Conservation (phyloP, 352 stramenopile genomes). For the Globisporangium canariense region DNA sequence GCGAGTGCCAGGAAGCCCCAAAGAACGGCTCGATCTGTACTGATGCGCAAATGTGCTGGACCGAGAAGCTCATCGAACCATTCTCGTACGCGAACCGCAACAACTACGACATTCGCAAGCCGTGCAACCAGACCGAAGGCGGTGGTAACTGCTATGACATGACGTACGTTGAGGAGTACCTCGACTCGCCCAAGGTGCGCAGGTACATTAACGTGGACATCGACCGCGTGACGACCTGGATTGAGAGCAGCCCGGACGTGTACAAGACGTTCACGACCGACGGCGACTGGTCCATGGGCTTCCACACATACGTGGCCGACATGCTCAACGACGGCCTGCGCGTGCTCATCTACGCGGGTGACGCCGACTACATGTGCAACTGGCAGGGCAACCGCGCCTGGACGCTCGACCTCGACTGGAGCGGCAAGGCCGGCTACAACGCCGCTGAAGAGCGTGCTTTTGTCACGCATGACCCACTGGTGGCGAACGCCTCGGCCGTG, state of each 20-base stretch:
- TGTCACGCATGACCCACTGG: slow-evolving; percentile 26
- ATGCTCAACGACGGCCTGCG: slow-evolving; percentile 68
- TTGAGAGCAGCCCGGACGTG: slow-evolving; percentile 87
- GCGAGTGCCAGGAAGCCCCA: slow-evolving; percentile 23
- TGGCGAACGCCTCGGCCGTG: slow-evolving; percentile 13
- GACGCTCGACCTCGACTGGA: slow-evolving; percentile 90
- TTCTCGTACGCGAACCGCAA: slow-evolving; percentile 35
- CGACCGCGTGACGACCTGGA: slow-evolving; percentile 45
- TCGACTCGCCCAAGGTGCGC: slow-evolving; percentile 48
- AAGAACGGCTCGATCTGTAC: slow-evolving; percentile 24
- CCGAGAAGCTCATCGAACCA: slow-evolving; percentile 35
- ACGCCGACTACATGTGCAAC: slow-evolving; percentile 96
- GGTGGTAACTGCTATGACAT: slow-evolving; percentile 32
- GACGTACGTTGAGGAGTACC: slow-evolving; percentile 32
- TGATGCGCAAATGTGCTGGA: slow-evolving; percentile 37
- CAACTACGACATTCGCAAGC: slow-evolving; percentile 58
- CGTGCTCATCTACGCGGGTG: slow-evolving; percentile 94
- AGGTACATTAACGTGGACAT: slow-evolving; percentile 21
- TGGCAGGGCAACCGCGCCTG: slow-evolving; percentile 94
- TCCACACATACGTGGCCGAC: slow-evolving; percentile 41
- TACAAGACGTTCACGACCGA: slow-evolving; percentile 65
- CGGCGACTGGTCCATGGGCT: not conserved
- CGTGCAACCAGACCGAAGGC: slow-evolving; percentile 18
- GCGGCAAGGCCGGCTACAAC: slow-evolving; percentile 81
- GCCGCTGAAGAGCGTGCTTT: slow-evolving; percentile 26